Base-by-base conservation (phyloP, 1,284 basidiomycete genomes). In the Ganoderma meredithae region DNA sequence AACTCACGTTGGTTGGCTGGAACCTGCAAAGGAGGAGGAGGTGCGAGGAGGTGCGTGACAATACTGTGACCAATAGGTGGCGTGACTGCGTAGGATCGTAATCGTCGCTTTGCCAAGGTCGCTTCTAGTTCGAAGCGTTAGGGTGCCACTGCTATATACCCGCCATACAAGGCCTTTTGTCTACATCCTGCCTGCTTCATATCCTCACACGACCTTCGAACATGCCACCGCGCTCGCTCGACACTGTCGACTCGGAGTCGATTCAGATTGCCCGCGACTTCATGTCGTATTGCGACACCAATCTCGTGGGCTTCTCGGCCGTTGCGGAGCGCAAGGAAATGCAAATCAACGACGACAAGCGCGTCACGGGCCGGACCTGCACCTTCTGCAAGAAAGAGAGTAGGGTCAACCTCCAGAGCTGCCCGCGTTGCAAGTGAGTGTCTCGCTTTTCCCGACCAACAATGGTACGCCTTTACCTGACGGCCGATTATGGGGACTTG, bases 311-410 rank as follows among this genome's bases (percentile, higher is more conserved):
- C 52, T 31, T 27, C 52, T 33, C 31, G 1, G n/a, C 25, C 12
- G 52, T 55, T 4, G 52, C 52, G 1, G 27, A 3, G 5, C 10
- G 31, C 52, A 27, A 55, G 52, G 52, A 55, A 33, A 10, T 17
- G 13, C 52, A 31, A 15, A 55, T 55, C 52, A 55, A 55, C 27
- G 27, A 55, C 12, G 52, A 55, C 52, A 55, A 55, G 31, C 52
- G 52, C 52, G 17, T 55, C 25, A 55, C 31, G 27, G 19, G 25
- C 27, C 13, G 31, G 9, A 55, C 52, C 0, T 55, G 52, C 52
- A 31, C 52, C 0, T 55, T 31, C 27, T 55, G 52, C 52, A 55
- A 55, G 52, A 15, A 17, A 33, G 31, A 31, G 52, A 33, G 27
- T 27, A 27, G 15, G 0, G 27, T 55, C 5, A 55, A 27, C 27